Evolutionary conservation across 345 rosid species (phyloP), one percentile per base, ranked within the genome.

Genomic region (Pistacia integerrima): DNA sequence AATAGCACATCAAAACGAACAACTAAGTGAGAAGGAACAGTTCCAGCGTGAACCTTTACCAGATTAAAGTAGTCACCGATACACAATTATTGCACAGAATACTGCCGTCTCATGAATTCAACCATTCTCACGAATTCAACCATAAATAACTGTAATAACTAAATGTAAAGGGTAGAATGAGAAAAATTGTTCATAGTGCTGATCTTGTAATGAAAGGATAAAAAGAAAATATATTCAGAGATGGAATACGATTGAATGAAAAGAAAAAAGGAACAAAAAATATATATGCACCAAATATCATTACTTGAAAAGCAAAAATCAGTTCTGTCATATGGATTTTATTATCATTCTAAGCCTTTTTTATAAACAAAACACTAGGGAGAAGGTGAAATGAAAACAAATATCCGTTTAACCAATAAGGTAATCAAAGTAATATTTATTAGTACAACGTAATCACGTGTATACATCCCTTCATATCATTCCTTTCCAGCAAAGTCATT

Each of bases 401-500:
- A 74, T 9, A 5, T 74, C 22, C 41, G 60, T 70, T 67, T 35
- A 12, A 48, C 16, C 10, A 64, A 76, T 64, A 75, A 49, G 70
- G 76, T 48, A 63, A 62, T 72, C 72, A 64, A 25, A 17, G 62
- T 25, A 20, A 66, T 69, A 54, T 62, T 46, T 75, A 48, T 16
- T 14, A 63, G 22, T 60, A 56, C 66, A 59, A 16, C 55, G 16
- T 30, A 46, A 65, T 33, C 72, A 73, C 70, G 56, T 8, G 20
- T 17, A 41, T 25, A 57, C 72, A 60, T 69, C 62, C 68, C 67
- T 65, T 62, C 48, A 3, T 70, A 66, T 54, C 48, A 41, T 35
- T 59, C 7, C 14, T 25, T 36, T 68, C 81, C 82, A 79, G 55
- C 64, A 0, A 76, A 73, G 59, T 69, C 72, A 75, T 78, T 75